Evolutionary conservation across 352 stramenopile species (phyloP).

Genomic region (Thalassiosira allenii): DNA sequence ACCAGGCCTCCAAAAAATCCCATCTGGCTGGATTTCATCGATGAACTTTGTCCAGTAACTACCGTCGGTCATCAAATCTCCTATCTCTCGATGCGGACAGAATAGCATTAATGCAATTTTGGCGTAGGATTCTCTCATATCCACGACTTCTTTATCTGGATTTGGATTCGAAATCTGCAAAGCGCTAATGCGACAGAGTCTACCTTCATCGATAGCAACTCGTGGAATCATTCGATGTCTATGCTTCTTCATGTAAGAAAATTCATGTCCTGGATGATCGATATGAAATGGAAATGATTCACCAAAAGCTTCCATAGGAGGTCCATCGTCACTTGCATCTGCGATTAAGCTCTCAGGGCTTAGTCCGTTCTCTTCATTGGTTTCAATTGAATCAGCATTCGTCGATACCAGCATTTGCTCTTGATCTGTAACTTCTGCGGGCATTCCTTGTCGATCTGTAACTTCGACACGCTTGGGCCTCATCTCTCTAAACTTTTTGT

Average conservation of each 20-base stretch:
- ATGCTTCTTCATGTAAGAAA: conserved; percentile 16
- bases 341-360: too few species aligned
- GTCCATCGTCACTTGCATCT: too few species aligned
- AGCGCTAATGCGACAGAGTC: conserved; percentile 24
- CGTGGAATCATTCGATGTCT: conserved; percentile 12
- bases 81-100: not conserved
- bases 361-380: too few species aligned
- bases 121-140: conserved; percentile 2
- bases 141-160: too few species aligned
- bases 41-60: conserved; percentile 9
- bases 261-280: conserved; percentile 29
- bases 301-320: too few species aligned
- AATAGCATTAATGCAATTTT: conserved; percentile 5
- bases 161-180: too few species aligned
- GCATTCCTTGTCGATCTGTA: too few species aligned
- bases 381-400: too few species aligned
- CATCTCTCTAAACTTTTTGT: conserved; percentile 30
- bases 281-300: conserved; percentile 3
- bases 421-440: too few species aligned
- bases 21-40: not conserved
- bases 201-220: conserved; percentile 8
- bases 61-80: not conserved
- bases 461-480: conserved; percentile 16
- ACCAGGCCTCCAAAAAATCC: not conserved
- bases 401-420: too few species aligned